Base-by-base conservation (phyloP, 2,329 filamentous ascomycete genomes). In the Fusarium setosum region DNA sequence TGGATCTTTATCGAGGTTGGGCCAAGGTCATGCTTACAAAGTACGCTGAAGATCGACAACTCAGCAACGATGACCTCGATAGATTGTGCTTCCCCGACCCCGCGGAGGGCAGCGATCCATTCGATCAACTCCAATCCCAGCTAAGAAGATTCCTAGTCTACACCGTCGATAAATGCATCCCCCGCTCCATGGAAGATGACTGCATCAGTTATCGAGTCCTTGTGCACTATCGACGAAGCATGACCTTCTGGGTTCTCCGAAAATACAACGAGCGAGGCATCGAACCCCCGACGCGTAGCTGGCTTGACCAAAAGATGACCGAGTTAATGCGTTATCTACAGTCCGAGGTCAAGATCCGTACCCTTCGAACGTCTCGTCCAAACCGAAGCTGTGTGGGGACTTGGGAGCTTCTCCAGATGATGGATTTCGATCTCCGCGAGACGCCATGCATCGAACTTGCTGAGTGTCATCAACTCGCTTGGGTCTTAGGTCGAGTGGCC, bases 391-490 rank as follows among this genome's bases (percentile, higher is more conserved):
- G 4, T 4, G 13, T 54, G 3, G 38, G 38, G 3, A 54, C 37
- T 13, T 54, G 20, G 37, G 38, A 54, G 32, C 24, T 49, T 5
- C 37, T 57, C 9, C 37, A 21, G 26, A 50, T 57, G 54, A 57
- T 57, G 37, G 26, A 50, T 20, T 20, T 18, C 15, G 45, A 57
- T 13, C 26, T 50, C 12, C 37, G 37, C 4, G 20, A 42, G 8
- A 45, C 54, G 4, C 9, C 26, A 3, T 57, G 54, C 37, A 51
- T 57, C 31, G 37, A 50, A 29, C 31, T 50, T 9, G 45, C 45
- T 11, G 54, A 57, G 20, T 49, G 54, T 24, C 37, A 50, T 35
- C 54, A 57, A 20, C 45, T 50, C 4, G 54, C 54, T 2, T 57
- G 45, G 54, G 29, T 44, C 4, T 13, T 50, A 3, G 44, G 35